Evolutionary conservation across 129 eudicot genomes (phyloP), one percentile per base, ranked within the genome.

Genomic region (Artemisia tridentata): DNA sequence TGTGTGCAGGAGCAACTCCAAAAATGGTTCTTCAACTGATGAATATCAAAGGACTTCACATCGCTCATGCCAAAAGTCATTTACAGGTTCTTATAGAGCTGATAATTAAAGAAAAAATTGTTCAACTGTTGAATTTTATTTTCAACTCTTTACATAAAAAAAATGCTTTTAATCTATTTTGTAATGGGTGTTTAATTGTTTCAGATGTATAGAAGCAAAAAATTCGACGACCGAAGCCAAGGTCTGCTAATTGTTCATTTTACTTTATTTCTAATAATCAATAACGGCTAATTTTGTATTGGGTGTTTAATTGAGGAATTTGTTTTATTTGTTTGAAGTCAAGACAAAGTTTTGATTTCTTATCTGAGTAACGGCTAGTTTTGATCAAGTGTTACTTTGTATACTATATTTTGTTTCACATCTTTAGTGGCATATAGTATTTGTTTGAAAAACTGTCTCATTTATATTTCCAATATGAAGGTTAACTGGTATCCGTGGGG

Each of bases 401-500:
- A 11, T 52, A 15, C 16, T 46, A 50, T 43, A 19, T 27, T 7
- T 70, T 63, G 53, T 63, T 49, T 43, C 52, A 4, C 31, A 27
- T 3, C 8, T 20, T 20, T 78, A 23, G 15, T 64, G 59, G 66
- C 61, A 57, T 53, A 7, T 69, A 11, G 54, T 56, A 56, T 57
- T 70, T 57, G 3, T 34, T 67, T 78, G 31, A 51, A 51, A 59
- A 58, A 51, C n/a, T 43, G 53, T 52, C 63, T 48, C 16, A 27
- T 43, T 38, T 47, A 60, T 63, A 46, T 67, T 68, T 55, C 43
- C 31, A 54, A 31, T 71, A 34, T 50, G 65, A 83, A 92, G 98
- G 98, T 92, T 16, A 80, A 92, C 72, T 92, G 98, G 98, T 92
- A 92, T 79, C 96, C 98, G 52, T 92, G 98, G 98, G 90, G 95